A percentile compares a stretch with the other conserved stretches of the same genome.
These are phyloP conservation scores for Gonapodya prolifera DNA, from an alignment of 192 early-diverging fungal genomes.

Conservation along the genomic window DNA sequence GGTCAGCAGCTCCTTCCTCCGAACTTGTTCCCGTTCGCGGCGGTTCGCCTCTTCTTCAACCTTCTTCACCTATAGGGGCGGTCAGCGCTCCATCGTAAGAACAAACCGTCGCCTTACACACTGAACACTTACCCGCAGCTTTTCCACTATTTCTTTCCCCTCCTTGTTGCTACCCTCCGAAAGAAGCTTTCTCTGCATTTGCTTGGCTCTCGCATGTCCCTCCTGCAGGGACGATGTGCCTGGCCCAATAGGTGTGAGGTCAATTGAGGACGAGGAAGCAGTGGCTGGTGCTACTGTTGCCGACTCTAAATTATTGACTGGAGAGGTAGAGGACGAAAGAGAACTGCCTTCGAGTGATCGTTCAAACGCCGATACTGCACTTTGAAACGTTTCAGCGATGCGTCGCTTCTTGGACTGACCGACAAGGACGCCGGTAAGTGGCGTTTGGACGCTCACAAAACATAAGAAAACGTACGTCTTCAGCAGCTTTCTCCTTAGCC, in stretches of 20 bases:
- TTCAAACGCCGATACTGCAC: background rate
- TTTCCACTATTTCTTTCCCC: constrained; percentile 25
- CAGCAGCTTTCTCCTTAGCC: background rate
- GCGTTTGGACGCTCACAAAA: too few relatives aligned
- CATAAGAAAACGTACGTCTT: background rate
- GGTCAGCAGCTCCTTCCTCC: constrained; percentile 32
- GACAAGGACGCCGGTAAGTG: background rate
- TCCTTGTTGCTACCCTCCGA: constrained; percentile 15
- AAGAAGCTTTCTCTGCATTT: constrained; percentile 3
- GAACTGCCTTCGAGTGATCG: background rate
- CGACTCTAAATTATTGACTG: too few relatives aligned
- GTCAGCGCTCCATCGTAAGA: background rate
- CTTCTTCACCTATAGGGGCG: constrained; percentile 22
- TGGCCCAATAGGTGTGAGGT: background rate
- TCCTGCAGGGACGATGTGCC: background rate
- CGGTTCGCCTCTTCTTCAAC: constrained; percentile 29
- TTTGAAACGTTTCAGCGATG: background rate
- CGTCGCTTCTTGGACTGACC: background rate
- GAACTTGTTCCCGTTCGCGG: constrained; percentile 33
- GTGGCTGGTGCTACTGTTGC: too few relatives aligned
- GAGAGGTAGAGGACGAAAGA: too few relatives aligned
- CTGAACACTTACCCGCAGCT: constrained; percentile 21
- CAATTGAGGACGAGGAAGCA: background rate
- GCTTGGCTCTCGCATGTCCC: background rate
- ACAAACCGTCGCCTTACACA: background rate